phyloP scores from a whole-genome alignment of 805 yeast genomes.

The Starmerella apicola region DNA sequence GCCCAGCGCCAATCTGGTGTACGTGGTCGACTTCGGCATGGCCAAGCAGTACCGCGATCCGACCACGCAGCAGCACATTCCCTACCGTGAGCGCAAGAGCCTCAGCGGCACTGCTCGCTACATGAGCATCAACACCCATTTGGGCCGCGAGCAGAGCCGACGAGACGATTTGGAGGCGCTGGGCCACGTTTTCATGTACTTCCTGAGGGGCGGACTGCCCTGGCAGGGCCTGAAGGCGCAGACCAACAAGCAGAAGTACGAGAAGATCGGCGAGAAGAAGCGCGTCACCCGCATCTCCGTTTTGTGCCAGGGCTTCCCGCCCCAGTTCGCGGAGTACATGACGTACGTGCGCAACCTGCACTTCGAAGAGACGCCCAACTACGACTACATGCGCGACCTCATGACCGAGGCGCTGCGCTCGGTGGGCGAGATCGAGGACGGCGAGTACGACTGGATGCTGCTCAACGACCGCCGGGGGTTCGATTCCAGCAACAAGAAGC shows the following conservation, averaged over 20 bases:
- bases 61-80: slow-evolving; percentile 85
- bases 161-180: slow-evolving; percentile 92
- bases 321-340: slow-evolving; percentile 85
- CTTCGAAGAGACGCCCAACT: slow-evolving; percentile 91
- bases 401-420: slow-evolving; percentile 68
- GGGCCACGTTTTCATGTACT: slow-evolving; percentile 88
- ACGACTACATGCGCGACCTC: slow-evolving; percentile 68
- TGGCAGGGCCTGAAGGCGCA: slow-evolving; percentile 99
- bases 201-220: slow-evolving; percentile 89
- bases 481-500: slow-evolving; percentile 87
- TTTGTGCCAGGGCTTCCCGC: slow-evolving; percentile 78
- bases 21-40: slow-evolving; percentile 86
- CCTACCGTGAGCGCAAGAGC: slow-evolving; percentile 91
- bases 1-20: slow-evolving; percentile 88
- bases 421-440: slow-evolving; percentile 62
- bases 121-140: slow-evolving; percentile 87
- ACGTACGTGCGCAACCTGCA: slow-evolving; percentile 76
- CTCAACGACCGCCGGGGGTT: slow-evolving; percentile 91
- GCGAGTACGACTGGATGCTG: slow-evolving; percentile 96
- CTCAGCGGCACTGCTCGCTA: slow-evolving; percentile 96
- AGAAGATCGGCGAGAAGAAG: slow-evolving; percentile 58
- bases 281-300: slow-evolving; percentile 86
- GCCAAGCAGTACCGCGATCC: slow-evolving; percentile 93
- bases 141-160: slow-evolving; percentile 93
- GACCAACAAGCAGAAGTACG: slow-evolving; percentile 87